Conservation (phyloP, 106 monocot species). For the Agapanthus africanus region DNA sequence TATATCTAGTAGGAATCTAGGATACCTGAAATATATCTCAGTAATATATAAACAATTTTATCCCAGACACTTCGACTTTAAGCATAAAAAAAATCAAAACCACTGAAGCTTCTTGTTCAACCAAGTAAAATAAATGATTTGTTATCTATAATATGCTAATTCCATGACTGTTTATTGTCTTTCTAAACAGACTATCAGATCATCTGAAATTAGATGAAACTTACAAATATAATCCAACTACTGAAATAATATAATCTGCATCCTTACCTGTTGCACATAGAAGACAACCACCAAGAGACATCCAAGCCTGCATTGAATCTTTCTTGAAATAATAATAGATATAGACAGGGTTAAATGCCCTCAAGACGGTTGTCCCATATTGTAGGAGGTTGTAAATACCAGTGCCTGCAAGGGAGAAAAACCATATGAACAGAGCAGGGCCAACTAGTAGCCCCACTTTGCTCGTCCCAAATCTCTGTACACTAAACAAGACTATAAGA, state of each 20-base stretch:
- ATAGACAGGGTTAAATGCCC: constrained; percentile 82
- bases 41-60: neutral
- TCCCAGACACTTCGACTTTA: neutral
- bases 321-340: constrained; percentile 73
- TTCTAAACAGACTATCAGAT: constrained; percentile 1
- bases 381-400: constrained; percentile 81
- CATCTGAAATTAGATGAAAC: neutral
- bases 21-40: neutral
- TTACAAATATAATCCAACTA: neutral
- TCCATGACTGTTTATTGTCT: neutral
- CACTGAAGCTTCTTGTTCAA: neutral
- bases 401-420: constrained; percentile 77
- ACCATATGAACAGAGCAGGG: constrained; percentile 90
- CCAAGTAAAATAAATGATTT: neutral
- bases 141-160: neutral
- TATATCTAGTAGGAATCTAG: neutral
- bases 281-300: constrained; percentile 95
- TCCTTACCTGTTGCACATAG: constrained; percentile 82
- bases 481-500: constrained; percentile 76
- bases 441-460: constrained; percentile 87
- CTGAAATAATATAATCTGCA: neutral
- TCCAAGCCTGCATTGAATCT: constrained; percentile 70
- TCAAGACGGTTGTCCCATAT: constrained; percentile 62
- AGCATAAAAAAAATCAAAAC: neutral
- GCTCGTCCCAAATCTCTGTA: constrained; percentile 91